These are phyloP conservation scores for Colletotrichum tropicicola DNA, from an alignment of 2,329 filamentous ascomycete genomes.

Conservation along the genomic window DNA sequence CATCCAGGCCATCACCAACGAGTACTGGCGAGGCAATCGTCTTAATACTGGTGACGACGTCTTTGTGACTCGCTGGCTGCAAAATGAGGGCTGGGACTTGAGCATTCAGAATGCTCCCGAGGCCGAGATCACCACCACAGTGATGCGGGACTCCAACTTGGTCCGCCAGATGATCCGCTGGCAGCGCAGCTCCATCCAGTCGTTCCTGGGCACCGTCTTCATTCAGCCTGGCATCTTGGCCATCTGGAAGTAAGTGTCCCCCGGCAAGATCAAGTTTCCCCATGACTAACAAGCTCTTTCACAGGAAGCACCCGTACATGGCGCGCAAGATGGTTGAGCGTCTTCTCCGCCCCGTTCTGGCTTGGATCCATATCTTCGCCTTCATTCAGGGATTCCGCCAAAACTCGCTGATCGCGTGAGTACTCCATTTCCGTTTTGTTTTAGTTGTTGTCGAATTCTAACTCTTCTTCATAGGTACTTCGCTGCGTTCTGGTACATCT, in stretches of 20 bases:
- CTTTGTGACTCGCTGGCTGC: constrained; percentile 39
- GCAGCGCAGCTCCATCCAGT: constrained; percentile 33
- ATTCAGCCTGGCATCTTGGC: constrained; percentile 11
- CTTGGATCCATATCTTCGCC: constrained; percentile 16
- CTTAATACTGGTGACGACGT: constrained; percentile 38
- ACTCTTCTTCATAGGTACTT: background rate
- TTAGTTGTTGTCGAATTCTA: background rate
- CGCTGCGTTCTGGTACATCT: constrained; percentile 15
- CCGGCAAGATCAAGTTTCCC: background rate
- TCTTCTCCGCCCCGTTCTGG: constrained; percentile 11
- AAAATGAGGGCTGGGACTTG: constrained; percentile 37
- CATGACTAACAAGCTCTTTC: background rate
- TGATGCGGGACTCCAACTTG: constrained; percentile 32
- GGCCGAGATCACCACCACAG: constrained; percentile 33
- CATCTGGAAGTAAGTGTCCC: constrained; percentile 1
- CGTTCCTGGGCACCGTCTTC: background rate
- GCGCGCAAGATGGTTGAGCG: constrained; percentile 30
- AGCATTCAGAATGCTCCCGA: constrained; percentile 36
- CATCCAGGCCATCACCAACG: constrained; percentile 32
- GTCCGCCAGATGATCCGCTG: constrained; percentile 36
- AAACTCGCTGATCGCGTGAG: constrained; percentile 12
- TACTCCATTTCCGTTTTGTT: background rate
- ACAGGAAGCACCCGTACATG: constrained; percentile 26
- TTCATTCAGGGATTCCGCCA: constrained; percentile 2
- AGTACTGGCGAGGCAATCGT: constrained; percentile 33